These are phyloP conservation scores for Hanseniaspora mollemarum DNA, from an alignment of 805 yeast species.

Conservation along the genomic window DNA sequence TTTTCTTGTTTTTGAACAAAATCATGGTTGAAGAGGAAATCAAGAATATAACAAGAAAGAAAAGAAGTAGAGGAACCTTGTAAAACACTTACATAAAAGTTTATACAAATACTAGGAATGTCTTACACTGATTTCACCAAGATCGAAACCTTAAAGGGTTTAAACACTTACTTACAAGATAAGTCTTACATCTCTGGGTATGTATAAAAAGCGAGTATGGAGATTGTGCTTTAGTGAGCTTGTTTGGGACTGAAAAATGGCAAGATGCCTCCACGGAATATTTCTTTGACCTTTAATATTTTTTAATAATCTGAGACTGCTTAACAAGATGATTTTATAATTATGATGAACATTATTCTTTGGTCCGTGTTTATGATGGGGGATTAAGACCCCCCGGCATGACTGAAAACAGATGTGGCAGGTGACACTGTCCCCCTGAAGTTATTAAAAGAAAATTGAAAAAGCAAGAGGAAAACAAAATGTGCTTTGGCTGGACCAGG, in stretches of 20 bases:
- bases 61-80: too few relatives aligned
- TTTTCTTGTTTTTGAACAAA: too few relatives aligned
- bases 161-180: conserved; percentile 79
- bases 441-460: conserved; percentile 2
- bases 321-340: conserved; percentile 3
- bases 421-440: conserved; percentile 17
- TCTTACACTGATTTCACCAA: conserved; percentile 74
- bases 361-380: conserved; percentile 97
- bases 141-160: conserved; percentile 58
- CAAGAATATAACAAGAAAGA: too few relatives aligned
- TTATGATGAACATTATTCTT: conserved; percentile 54
- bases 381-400: conserved; percentile 89
- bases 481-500: too few relatives aligned
- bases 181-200: conserved; percentile 95
- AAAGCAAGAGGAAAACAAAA: too few relatives aligned
- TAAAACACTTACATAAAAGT: conserved; percentile 3
- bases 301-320: background rate
- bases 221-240: too few relatives aligned
- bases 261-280: too few relatives aligned
- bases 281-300: background rate
- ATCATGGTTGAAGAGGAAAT: too few relatives aligned
- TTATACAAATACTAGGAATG: conserved; percentile 33
- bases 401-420: conserved; percentile 56
- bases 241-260: too few relatives aligned
- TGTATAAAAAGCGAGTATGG: conserved; percentile 31